Evolutionary conservation across 257 asterid species (phyloP).

Genomic region (Solanum sitiens): DNA sequence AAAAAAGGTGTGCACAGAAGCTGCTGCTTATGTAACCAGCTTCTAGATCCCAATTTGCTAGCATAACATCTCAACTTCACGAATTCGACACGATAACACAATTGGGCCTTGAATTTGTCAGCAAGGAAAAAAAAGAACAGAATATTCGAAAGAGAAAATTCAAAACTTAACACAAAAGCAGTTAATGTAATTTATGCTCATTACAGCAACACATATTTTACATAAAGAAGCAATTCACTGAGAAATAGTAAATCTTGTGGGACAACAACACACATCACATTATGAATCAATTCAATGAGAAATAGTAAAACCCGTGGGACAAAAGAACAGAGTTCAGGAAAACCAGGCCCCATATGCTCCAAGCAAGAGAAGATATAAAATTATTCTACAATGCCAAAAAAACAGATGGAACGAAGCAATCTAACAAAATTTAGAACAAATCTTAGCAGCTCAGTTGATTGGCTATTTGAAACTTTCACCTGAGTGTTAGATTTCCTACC

Average conservation of each 20-base stretch:
- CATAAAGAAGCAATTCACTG: background rate
- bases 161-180: background rate
- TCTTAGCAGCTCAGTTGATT: background rate
- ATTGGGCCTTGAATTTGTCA: background rate
- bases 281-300: background rate
- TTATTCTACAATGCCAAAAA: background rate
- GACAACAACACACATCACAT: background rate
- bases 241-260: background rate
- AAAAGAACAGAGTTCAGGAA: background rate
- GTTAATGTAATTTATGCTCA: background rate
- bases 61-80: background rate
- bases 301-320: background rate
- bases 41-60: background rate
- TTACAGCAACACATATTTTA: background rate
- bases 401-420: background rate
- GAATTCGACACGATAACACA: background rate
- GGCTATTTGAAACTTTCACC: background rate
- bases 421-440: background rate
- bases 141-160: background rate
- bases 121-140: background rate
- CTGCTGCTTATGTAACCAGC: background rate
- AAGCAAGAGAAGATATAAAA: background rate
- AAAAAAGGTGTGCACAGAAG: background rate
- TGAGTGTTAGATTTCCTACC: background rate
- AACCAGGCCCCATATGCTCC: background rate